These are phyloP conservation scores for Ganoderma lucidum DNA, from an alignment of 1,284 basidiomycete genomes.

Conservation along the genomic window DNA sequence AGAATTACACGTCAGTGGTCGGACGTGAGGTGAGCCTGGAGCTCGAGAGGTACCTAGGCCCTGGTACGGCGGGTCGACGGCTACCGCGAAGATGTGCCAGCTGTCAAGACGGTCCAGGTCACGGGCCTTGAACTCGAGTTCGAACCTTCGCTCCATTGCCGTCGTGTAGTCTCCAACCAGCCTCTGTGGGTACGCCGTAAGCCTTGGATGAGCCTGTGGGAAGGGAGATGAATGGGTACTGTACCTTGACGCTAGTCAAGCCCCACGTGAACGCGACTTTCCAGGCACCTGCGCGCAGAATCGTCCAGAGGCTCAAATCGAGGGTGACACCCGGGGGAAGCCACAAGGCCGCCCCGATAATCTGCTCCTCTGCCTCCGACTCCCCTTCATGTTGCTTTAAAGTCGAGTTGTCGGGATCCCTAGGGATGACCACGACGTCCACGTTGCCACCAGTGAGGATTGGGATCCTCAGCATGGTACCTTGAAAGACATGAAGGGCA, in stretches of 20 bases:
- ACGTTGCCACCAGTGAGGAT: background rate
- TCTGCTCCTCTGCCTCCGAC: background rate
- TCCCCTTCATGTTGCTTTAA: background rate
- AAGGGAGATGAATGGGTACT: background rate
- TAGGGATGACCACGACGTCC: conserved; percentile 7
- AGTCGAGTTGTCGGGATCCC: background rate
- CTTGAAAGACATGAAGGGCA: background rate
- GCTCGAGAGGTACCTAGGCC: background rate
- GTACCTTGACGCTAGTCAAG: conserved; percentile 5
- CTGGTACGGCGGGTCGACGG: conserved; percentile 1
- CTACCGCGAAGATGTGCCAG: conserved; percentile 7
- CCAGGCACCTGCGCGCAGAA: background rate
- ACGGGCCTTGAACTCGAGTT: background rate
- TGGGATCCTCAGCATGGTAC: background rate
- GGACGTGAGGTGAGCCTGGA: background rate
- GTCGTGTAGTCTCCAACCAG: background rate
- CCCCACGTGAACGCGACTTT: conserved; percentile 5
- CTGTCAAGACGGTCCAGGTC: background rate
- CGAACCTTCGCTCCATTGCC: background rate
- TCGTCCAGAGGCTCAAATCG: background rate
- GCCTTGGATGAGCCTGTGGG: too few species aligned
- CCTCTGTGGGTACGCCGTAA: background rate
- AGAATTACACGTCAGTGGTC: background rate
- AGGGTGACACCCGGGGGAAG: background rate
- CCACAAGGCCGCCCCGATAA: background rate